Evolutionary conservation across 176 grass and related monocot species (phyloP).

Genomic region (Aegilops tauschii): DNA sequence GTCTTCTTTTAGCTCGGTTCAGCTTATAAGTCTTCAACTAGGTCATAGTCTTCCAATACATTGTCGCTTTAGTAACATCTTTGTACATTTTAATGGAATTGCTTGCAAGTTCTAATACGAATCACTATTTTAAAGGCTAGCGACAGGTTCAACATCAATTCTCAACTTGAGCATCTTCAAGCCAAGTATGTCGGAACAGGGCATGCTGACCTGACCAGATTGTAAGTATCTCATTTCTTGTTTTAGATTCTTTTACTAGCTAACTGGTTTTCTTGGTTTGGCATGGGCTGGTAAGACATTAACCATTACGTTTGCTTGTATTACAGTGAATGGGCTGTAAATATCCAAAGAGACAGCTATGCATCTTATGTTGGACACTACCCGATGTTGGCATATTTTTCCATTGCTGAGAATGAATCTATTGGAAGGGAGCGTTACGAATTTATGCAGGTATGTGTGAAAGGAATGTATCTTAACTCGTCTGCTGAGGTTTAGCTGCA

Average conservation of each 20-base stretch:
- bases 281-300: not conserved
- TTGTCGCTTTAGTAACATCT: not conserved
- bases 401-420: constrained; percentile 90
- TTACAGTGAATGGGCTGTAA: constrained; percentile 98
- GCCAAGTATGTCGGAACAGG: constrained; percentile 98
- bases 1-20: not conserved
- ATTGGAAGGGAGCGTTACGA: constrained; percentile 90
- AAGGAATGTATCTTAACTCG: constrained; percentile 5
- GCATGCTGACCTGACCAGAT: constrained; percentile 86
- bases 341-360: constrained; percentile 90
- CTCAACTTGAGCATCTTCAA: constrained; percentile 99
- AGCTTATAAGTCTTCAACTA: not conserved
- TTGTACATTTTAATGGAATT: not conserved
- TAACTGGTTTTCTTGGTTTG: not conserved
- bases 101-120: not conserved
- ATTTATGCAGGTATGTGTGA: constrained; percentile 76
- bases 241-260: not conserved
- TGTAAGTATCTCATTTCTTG: constrained; percentile 44
- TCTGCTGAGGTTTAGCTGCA: not conserved
- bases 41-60: not conserved
- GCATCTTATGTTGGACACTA: constrained; percentile 92
- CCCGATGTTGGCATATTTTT: constrained; percentile 81
- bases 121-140: constrained; percentile 59
- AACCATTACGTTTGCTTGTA: not conserved
- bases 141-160: constrained; percentile 97